Evolutionary conservation across 202 grass and related monocot species (phyloP).

Genomic region (Schoenoplectus tabernaemontani): DNA sequence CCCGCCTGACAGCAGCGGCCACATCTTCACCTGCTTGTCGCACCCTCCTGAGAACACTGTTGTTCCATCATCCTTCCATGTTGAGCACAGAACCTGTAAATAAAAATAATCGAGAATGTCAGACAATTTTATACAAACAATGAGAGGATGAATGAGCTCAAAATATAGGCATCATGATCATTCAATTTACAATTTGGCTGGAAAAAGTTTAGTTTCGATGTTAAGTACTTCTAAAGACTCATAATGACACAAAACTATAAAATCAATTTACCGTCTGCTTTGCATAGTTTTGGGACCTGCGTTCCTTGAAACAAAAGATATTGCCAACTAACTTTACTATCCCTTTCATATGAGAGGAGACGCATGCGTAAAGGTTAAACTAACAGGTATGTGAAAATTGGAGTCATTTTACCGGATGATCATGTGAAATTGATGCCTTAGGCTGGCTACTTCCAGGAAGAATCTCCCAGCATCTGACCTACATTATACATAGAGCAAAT

Average conservation of each 20-base stretch:
- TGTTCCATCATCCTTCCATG: conserved; percentile 94
- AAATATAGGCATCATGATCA: background rate
- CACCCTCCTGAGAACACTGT: conserved; percentile 91
- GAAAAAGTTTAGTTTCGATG: background rate
- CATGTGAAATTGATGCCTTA: conserved; percentile 68
- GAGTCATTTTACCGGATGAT: conserved; percentile 53
- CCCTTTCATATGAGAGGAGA: background rate
- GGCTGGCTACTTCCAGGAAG: conserved; percentile 47
- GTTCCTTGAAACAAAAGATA: background rate
- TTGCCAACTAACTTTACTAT: background rate
- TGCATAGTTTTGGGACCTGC: background rate
- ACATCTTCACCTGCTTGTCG: conserved; percentile 94
- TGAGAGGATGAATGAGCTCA: background rate
- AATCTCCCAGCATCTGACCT: conserved; percentile 93
- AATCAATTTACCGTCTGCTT: background rate
- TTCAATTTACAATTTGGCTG: background rate
- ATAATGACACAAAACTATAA: background rate
- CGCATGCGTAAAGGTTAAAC: background rate
- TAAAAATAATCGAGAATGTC: background rate
- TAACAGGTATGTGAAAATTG: background rate
- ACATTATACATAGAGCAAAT: background rate
- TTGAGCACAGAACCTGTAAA: conserved; percentile 71
- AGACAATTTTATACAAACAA: background rate
- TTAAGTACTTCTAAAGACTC: background rate
- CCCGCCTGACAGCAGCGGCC: conserved; percentile 78